Evolutionary conservation across 1,139 yeast species (phyloP).

Genomic region (Saccharomycopsis crataegensis): DNA sequence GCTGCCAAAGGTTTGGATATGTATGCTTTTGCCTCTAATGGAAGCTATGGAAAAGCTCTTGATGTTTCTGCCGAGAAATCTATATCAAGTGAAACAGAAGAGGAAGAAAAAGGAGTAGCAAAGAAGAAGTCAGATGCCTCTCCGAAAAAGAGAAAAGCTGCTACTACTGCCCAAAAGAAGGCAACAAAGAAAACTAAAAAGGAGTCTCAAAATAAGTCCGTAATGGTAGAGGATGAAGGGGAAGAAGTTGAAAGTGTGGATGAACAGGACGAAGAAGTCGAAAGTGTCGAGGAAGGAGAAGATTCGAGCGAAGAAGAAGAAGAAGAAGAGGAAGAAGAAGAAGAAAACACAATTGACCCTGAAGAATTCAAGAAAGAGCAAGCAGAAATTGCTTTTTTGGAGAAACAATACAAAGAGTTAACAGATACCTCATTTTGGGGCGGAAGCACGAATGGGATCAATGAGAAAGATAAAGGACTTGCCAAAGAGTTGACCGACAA

Average conservation of each 20-base stretch:
- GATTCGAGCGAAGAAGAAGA: constrained; percentile 17
- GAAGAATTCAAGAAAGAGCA: constrained; percentile 11
- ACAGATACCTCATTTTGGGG: constrained; percentile 7
- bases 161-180: constrained; percentile 2
- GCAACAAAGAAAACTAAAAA: constrained; percentile 20
- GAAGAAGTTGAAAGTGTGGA: neutral
- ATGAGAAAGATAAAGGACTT: neutral
- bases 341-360: constrained; percentile 16
- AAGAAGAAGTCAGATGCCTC: neutral
- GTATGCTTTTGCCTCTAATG: constrained; percentile 25
- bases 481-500: neutral
- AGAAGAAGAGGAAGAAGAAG: constrained; percentile 17
- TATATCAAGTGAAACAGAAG: neutral
- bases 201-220: constrained; percentile 25
- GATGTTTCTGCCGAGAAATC: neutral
- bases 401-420: constrained; percentile 8
- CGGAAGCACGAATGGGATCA: neutral
- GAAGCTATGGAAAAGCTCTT: constrained; percentile 24
- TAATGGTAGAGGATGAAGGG: constrained; percentile 14
- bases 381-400: constrained; percentile 4
- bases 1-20: constrained; percentile 26
- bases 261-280: constrained; percentile 23
- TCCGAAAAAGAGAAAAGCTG: neutral
- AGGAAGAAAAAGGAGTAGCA: neutral
- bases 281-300: constrained; percentile 23